Evolutionary conservation across 1,139 yeast genomes (phyloP).

Genomic region (Eremothecium sinecaudum): DNA sequence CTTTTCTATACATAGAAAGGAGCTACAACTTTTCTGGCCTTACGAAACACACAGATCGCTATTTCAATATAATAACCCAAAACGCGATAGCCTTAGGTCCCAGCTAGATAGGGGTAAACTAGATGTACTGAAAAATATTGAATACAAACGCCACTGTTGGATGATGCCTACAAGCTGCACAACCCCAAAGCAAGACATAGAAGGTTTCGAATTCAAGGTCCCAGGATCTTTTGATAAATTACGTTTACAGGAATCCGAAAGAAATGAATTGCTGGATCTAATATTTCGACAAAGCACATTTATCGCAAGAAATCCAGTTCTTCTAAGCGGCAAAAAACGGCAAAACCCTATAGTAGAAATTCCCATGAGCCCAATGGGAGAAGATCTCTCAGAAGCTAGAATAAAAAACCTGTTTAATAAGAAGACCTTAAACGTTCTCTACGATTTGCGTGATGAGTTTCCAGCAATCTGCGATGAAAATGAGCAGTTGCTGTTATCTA

Average conservation of each 20-base stretch:
- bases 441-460: conserved; percentile 11
- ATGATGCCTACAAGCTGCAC: conserved; percentile 2
- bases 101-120: conserved; percentile 13
- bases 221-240: not conserved
- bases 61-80: conserved; percentile 13
- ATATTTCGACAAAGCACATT: conserved; percentile 17
- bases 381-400: conserved; percentile 17
- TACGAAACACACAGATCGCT: conserved; percentile 16
- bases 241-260: conserved; percentile 8
- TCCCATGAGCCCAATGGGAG: conserved; percentile 19
- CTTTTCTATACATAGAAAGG: conserved; percentile 11
- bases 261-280: conserved; percentile 10
- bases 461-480: conserved; percentile 12
- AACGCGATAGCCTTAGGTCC: conserved; percentile 10
- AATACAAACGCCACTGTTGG: conserved; percentile 13
- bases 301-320: conserved; percentile 13
- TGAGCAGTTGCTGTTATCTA: conserved; percentile 10
- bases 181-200: not conserved
- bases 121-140: conserved; percentile 9
- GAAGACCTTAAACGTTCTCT: conserved; percentile 12
- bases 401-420: conserved; percentile 15
- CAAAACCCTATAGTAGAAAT: conserved; percentile 20
- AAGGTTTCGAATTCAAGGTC: not conserved
- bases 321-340: conserved; percentile 13
- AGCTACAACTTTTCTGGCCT: conserved; percentile 17